Evolutionary conservation across 192 early-diverging fungal species (phyloP).

Genomic region (Rhizophagus sp.): DNA sequence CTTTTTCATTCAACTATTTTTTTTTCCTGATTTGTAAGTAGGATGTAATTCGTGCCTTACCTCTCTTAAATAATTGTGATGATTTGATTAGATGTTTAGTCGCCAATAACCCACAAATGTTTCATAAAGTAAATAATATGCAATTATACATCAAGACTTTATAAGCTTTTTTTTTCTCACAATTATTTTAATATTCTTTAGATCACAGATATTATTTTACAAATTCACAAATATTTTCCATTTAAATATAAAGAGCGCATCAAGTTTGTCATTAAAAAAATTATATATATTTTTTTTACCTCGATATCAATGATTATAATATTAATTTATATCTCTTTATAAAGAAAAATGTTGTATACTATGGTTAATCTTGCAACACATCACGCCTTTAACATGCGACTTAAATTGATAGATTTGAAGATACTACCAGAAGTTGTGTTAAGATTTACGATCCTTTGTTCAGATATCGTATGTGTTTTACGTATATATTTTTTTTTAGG

Average conservation of each 20-base stretch:
- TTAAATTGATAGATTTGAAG: constrained; percentile 9
- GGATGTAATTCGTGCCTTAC: constrained; percentile 9
- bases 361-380: background rate
- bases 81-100: background rate
- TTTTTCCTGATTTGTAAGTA: background rate
- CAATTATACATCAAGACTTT: background rate
- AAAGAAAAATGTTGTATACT: constrained; percentile 1
- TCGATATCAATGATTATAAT: background rate
- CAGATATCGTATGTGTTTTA: background rate
- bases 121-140: constrained; percentile 5
- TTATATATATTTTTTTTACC: background rate
- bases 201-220: background rate
- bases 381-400: background rate
- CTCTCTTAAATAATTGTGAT: background rate
- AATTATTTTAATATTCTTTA: background rate
- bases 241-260: background rate
- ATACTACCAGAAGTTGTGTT: constrained; percentile 16
- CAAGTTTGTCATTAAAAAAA: background rate
- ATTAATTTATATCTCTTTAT: background rate
- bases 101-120: background rate
- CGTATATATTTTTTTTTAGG: background rate
- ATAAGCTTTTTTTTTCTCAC: background rate
- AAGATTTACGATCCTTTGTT: background rate
- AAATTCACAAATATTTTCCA: background rate
- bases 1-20: background rate